Conservation (phyloP, 768 basidiomycete genomes). For the Psilocybe tampanensis region DNA sequence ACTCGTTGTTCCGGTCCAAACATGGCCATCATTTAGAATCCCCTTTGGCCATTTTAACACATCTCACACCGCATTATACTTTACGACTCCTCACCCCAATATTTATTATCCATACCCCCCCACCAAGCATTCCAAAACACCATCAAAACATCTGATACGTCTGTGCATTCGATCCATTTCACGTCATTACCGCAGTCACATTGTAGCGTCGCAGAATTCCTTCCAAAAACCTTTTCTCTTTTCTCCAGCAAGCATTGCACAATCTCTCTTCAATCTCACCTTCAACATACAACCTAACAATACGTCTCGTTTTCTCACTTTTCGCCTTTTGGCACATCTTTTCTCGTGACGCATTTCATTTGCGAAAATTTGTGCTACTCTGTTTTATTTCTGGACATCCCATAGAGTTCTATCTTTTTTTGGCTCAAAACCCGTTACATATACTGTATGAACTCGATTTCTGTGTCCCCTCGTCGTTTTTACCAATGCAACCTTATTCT, state of each 20-base stretch:
- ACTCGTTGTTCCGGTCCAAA: slow-evolving; percentile 12
- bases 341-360: background rate
- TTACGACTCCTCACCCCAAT: slow-evolving; percentile 24
- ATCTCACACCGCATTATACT: slow-evolving; percentile 31
- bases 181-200: background rate
- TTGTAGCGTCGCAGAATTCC: background rate
- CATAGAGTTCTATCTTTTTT: background rate
- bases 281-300: too few species aligned
- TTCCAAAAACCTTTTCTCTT: background rate
- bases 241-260: background rate
- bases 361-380: background rate
- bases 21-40: slow-evolving; percentile 25
- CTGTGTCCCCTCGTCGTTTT: too few species aligned
- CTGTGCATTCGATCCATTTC: background rate
- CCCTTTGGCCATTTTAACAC: slow-evolving; percentile 17
- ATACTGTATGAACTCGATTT: background rate
- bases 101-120: slow-evolving; percentile 24
- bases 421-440: background rate
- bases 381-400: background rate
- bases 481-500: slow-evolving; percentile 4
- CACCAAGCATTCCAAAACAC: slow-evolving; percentile 12
- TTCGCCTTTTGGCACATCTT: background rate
- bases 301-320: background rate
- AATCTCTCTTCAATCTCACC: background rate
- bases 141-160: slow-evolving; percentile 4